These are phyloP conservation scores for Schrenkiella parvula DNA, from an alignment of 345 rosid genomes.

Conservation along the genomic window DNA sequence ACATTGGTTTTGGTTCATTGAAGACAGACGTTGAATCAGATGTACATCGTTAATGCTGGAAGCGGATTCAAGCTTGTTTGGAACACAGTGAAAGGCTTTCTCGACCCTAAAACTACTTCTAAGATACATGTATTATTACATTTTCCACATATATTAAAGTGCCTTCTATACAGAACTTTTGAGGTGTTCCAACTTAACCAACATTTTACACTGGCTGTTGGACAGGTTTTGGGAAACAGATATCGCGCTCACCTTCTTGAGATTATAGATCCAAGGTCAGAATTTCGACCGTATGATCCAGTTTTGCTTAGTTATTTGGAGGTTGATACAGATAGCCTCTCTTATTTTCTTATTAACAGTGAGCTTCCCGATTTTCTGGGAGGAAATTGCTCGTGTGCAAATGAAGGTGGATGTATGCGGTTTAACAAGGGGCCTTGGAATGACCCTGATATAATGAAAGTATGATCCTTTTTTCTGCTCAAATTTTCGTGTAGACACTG, in stretches of 20 bases:
- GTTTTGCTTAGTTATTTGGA: neutral
- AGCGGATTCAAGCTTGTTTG: constrained; percentile 78
- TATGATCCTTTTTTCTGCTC: constrained; percentile 32
- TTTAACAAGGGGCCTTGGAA: constrained; percentile 95
- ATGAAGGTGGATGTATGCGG: constrained; percentile 79
- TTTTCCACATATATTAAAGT: neutral
- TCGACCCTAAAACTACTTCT: constrained; percentile 85
- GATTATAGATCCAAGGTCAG: constrained; percentile 72
- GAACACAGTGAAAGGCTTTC: constrained; percentile 84
- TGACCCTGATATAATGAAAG: constrained; percentile 81
- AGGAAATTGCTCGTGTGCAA: constrained; percentile 73
- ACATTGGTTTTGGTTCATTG: constrained; percentile 28
- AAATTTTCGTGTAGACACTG: neutral
- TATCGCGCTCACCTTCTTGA: constrained; percentile 70
- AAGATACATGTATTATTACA: constrained; percentile 75
- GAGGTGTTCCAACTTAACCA: constrained; percentile 21
- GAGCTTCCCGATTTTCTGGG: constrained; percentile 97
- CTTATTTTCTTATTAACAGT: constrained; percentile 34
- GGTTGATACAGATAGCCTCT: constrained; percentile 2
- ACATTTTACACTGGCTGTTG: constrained; percentile 16
- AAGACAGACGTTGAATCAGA: constrained; percentile 85
- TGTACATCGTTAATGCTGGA: constrained; percentile 92
- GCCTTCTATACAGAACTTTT: neutral
- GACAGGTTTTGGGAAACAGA: constrained; percentile 81
- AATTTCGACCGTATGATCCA: constrained; percentile 6